Base-by-base conservation (phyloP, 805 yeast species). In the Vanderwaltozyma verrucispora region DNA sequence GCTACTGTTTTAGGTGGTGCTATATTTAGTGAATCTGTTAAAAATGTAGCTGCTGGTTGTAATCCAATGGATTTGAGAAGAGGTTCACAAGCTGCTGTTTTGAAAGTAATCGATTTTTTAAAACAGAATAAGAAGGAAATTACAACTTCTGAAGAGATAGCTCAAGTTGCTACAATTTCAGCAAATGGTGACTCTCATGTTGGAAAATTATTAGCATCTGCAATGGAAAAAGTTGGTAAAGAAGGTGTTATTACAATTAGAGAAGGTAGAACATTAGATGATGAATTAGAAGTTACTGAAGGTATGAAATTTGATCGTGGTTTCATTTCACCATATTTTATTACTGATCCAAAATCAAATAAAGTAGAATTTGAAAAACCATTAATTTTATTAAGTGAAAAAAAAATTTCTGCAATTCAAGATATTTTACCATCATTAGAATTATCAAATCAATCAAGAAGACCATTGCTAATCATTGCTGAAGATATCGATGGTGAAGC, bases 271-370 rank as follows among this genome's bases (percentile, higher is more conserved):
- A 92, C 96, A 51, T 71, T 89, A 53, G 95, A 84, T 63, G 98
- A 89, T 62, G 95, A 86, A 64, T 76, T 89, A 53, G 96, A 88
- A 67, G 94, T 89, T 44, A 92, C 88, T 46, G 96, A 89, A 70
- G 98, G 98, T 68, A 86, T 89, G 95, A 80, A 89, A 68, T 89
- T 92, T 60, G 96, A 87, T 69, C 84, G 97, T 59, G 97, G 97
- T 53, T 92, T 75, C 74, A 85, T 89, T 58, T 85, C 95, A 32
- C 96, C 97, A 33, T 88, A 92, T 72, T 89, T 89, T 65, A 86
- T 88, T 66, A 86, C 96, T 50, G 87, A 88, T 62, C 75, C 95
- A 57, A 92, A 87, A 70, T 71, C 66, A 39, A 95, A 92, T 57
- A 92, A 89, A 71, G 94, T 85, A 42, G 96, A 88, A 69, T 83